A percentile compares a stretch with the other conserved stretches of the same genome.
phyloP scores from a whole-genome alignment of 75 land plant genomes.

The Pinus taeda region DNA sequence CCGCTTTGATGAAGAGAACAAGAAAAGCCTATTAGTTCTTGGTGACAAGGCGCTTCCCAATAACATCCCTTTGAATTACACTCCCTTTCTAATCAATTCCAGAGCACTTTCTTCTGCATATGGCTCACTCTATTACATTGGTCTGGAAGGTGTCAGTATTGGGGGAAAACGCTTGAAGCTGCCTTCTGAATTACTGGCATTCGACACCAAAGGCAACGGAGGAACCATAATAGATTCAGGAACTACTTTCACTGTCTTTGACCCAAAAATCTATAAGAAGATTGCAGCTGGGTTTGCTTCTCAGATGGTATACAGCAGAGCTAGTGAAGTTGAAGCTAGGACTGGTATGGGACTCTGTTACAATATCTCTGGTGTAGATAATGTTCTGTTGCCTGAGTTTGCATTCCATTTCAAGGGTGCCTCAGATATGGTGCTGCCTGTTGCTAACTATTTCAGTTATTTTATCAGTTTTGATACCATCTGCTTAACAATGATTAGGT shows the following conservation, averaged over 20 bases:
- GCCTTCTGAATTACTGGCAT: constrained; percentile 19
- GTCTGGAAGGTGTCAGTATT: constrained; percentile 29
- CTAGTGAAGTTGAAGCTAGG: constrained; percentile 13
- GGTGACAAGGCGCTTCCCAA: constrained; percentile 7
- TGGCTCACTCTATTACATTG: constrained; percentile 49
- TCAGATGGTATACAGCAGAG: constrained; percentile 23
- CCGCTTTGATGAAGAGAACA: constrained; percentile 35
- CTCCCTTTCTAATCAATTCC: constrained; percentile 25
- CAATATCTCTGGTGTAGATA: constrained; percentile 13
- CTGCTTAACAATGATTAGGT: constrained; percentile 28
- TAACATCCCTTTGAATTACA: constrained; percentile 17
- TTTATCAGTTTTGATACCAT: constrained; percentile 15
- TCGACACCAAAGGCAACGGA: constrained; percentile 30
- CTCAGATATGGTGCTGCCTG: constrained; percentile 39
- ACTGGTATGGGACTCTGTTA: constrained; percentile 50
- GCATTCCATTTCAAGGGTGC: constrained; percentile 49
- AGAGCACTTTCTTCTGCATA: constrained; percentile 6
- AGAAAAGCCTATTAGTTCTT: constrained; percentile 16
- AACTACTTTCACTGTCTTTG: constrained; percentile 47
- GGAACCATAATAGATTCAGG: constrained; percentile 70
- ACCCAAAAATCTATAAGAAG: constrained; percentile 8
- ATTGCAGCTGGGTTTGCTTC: constrained; percentile 21
- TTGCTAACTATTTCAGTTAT: constrained; percentile 33
- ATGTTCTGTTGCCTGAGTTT: constrained; percentile 24
- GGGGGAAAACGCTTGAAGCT: constrained; percentile 40